Conservation (phyloP, 352 stramenopile genomes). For the Pythium chondricola region DNA sequence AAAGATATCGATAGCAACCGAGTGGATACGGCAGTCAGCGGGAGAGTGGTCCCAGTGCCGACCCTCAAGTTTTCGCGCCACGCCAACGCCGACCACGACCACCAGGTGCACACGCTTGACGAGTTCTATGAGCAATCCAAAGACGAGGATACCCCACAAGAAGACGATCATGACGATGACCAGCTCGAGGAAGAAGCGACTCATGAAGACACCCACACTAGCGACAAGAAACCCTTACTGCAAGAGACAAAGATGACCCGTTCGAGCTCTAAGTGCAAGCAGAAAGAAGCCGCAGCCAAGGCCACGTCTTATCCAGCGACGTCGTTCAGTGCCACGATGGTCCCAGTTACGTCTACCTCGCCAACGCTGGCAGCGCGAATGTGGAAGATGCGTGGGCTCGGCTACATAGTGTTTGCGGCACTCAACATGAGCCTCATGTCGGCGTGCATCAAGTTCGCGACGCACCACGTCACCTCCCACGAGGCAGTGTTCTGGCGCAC, state of each 20-base stretch:
- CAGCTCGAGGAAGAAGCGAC: neutral
- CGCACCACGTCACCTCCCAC: slow-evolving; percentile 42
- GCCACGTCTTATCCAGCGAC: neutral
- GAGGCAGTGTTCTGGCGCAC: slow-evolving; percentile 60
- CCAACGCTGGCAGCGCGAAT: slow-evolving; percentile 2
- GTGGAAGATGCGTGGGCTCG: slow-evolving; percentile 27
- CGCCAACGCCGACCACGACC: slow-evolving; percentile 11
- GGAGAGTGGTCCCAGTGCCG: neutral
- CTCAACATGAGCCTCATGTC: slow-evolving; percentile 67
- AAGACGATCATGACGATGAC: neutral
- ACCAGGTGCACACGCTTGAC: slow-evolving; percentile 18
- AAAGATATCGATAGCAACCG: no score
- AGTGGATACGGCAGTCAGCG: no score
- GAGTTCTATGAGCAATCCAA: slow-evolving; percentile 12
- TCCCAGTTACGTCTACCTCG: slow-evolving; percentile 4
- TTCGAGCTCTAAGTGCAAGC: slow-evolving; percentile 18
- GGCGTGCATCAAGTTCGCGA: slow-evolving; percentile 56
- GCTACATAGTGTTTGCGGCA: slow-evolving; percentile 40
- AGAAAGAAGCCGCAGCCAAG: neutral
- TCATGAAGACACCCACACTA: neutral
- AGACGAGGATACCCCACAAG: slow-evolving; percentile 1
- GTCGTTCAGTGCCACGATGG: slow-evolving; percentile 8
- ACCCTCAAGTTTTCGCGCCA: slow-evolving; percentile 14
- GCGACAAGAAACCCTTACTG: slow-evolving; percentile 13
- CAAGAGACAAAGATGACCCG: slow-evolving; percentile 18